Evolutionary conservation across 2,329 filamentous ascomycete species (phyloP).

Genomic region (Ascochyta rabiei): DNA sequence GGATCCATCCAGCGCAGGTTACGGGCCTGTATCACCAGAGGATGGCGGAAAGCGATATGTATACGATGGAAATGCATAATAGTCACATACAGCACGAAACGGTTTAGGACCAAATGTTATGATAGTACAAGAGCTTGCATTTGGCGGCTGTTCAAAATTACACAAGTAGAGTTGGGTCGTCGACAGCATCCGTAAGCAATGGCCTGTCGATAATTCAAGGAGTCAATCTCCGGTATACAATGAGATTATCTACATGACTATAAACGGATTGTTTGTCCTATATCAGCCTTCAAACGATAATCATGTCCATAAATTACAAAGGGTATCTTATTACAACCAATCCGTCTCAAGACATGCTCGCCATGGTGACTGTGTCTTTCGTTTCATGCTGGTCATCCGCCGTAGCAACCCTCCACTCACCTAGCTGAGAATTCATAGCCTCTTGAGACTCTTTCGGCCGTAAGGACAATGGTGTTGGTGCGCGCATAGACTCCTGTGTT

Average conservation of each 20-base stretch:
- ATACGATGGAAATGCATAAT: not conserved
- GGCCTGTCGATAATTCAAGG: too few relatives aligned
- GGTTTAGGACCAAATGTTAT: not conserved
- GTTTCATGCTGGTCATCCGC: not conserved
- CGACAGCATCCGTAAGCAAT: too few relatives aligned
- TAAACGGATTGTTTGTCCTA: not conserved
- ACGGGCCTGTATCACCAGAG: slow-evolving; percentile 9
- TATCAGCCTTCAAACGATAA: not conserved
- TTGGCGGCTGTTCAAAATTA: too few relatives aligned
- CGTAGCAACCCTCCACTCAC: not conserved
- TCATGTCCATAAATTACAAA: not conserved
- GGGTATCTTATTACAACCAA: not conserved
- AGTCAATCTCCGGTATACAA: too few relatives aligned
- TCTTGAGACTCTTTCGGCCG: slow-evolving; percentile 4
- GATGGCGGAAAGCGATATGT: not conserved
- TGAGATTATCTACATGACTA: too few relatives aligned
- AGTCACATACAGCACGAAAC: not conserved
- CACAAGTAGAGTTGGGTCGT: too few relatives aligned
- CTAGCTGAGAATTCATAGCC: not conserved
- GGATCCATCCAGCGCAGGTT: slow-evolving; percentile 42
- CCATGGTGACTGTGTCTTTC: not conserved
- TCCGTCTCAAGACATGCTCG: not conserved
- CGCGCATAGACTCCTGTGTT: not conserved
- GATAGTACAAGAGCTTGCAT: too few relatives aligned
- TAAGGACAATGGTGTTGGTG: not conserved